These are phyloP conservation scores for Kluyveromyces lactis DNA, from an alignment of 805 yeast genomes.

Conservation along the genomic window DNA sequence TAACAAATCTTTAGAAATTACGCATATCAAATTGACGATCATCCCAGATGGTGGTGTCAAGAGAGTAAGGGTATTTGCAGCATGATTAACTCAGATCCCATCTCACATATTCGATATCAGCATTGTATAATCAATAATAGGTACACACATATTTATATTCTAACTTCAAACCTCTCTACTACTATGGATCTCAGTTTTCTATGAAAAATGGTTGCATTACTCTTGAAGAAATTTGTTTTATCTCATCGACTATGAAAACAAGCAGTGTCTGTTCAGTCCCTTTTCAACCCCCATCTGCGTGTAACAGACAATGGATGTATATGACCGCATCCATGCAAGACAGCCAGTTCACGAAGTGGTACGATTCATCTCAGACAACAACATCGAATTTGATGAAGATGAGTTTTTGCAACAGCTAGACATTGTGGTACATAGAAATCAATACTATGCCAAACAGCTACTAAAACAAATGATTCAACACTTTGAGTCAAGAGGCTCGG, in stretches of 20 bases:
- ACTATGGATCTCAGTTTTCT: too few species aligned
- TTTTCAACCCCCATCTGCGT: too few species aligned
- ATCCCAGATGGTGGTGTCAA: slow-evolving; percentile 98
- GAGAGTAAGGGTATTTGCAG: slow-evolving; percentile 76
- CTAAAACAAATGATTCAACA: slow-evolving; percentile 35
- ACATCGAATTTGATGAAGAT: slow-evolving; percentile 9
- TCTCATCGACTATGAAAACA: too few species aligned
- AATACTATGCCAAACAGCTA: slow-evolving; percentile 42
- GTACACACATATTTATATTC: too few species aligned
- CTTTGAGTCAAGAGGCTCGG: slow-evolving; percentile 1
- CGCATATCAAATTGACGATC: slow-evolving; percentile 73
- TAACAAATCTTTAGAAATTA: slow-evolving; percentile 31
- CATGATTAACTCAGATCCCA: slow-evolving; percentile 8
- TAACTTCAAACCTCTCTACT: too few species aligned
- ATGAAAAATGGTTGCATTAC: too few species aligned
- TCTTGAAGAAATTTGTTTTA: too few species aligned
- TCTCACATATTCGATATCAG: too few species aligned
- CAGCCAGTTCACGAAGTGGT: neutral
- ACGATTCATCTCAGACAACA: slow-evolving; percentile 3
- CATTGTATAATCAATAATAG: too few species aligned
- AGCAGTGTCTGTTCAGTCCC: too few species aligned
- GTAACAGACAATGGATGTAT: slow-evolving; percentile 4
- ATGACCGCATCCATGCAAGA: slow-evolving; percentile 2
- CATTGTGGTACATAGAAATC: slow-evolving; percentile 31
- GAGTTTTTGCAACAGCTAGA: slow-evolving; percentile 15